Percentiles rank a stretch among this genome's conserved stretches.
phyloP scores from a whole-genome alignment of 768 basidiomycete species.

The Tylopilus vinaceipallidus region DNA sequence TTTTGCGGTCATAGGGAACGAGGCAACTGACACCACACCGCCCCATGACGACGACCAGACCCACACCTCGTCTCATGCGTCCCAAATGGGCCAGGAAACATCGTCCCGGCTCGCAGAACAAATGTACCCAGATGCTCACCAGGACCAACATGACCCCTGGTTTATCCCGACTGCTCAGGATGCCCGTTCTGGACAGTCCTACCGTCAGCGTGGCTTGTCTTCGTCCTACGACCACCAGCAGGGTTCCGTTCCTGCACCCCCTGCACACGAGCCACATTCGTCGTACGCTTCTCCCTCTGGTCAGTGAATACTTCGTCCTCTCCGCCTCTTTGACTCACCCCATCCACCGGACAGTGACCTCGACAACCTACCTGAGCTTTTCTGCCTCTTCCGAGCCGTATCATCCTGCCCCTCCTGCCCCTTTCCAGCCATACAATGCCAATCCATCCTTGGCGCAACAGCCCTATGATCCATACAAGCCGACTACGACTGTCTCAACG shows the following conservation, averaged over 20 bases:
- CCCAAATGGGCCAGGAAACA: conserved; percentile 34
- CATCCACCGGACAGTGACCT: conserved; percentile 8
- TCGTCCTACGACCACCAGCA: conserved; percentile 30
- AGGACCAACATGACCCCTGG: conserved; percentile 29
- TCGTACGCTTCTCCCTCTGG: conserved; percentile 20
- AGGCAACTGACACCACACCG: conserved; percentile 31
- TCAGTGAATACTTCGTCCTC: conserved; percentile 13
- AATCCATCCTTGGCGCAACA: conserved; percentile 18
- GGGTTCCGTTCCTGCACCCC: conserved; percentile 31
- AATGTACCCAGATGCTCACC: conserved; percentile 28
- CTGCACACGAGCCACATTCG: conserved; percentile 23
- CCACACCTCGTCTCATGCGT: conserved; percentile 23
- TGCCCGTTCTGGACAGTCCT: conserved; percentile 13
- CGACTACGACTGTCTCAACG: conserved; percentile 14
- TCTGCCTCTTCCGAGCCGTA: conserved; percentile 27
- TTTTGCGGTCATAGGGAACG: conserved; percentile 57
- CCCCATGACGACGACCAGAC: conserved; percentile 23
- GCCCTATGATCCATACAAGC: conserved; percentile 38
- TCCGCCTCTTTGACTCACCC: conserved; percentile 3
- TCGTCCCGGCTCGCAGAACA: conserved; percentile 41
- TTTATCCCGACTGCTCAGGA: conserved; percentile 21
- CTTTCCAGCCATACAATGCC: conserved; percentile 15
- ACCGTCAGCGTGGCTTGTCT: conserved; percentile 8
- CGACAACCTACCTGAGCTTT: conserved; percentile 10
- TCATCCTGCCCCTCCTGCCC: conserved; percentile 15